A percentile compares a stretch with the other conserved stretches of the same genome.
Conservation (phyloP, 768 basidiomycete genomes). For the Mycena filopes region DNA sequence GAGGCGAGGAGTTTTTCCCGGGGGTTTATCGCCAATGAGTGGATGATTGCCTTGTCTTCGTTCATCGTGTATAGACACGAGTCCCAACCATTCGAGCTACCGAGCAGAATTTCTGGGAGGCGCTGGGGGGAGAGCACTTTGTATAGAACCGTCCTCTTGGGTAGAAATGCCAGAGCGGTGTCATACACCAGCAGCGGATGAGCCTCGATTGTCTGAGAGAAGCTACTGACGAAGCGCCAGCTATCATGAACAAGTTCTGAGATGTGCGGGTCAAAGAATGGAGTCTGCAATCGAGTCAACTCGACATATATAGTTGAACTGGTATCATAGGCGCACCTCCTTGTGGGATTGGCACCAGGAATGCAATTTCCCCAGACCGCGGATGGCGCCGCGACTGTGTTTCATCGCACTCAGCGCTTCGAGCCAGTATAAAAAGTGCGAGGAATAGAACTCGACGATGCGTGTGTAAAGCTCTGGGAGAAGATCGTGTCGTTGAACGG, state of each 20-base stretch:
- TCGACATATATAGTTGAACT: too few relatives aligned
- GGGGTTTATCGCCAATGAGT: neutral
- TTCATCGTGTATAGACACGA: neutral
- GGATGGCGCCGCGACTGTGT: neutral
- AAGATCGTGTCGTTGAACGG: neutral
- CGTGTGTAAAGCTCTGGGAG: neutral
- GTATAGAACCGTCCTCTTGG: neutral
- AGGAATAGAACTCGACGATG: neutral
- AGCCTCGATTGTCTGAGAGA: neutral
- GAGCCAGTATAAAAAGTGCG: neutral
- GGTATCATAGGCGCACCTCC: too few relatives aligned
- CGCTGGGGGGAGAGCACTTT: neutral
- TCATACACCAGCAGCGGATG: conserved; percentile 9
- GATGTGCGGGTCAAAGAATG: neutral
- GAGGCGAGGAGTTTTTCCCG: neutral
- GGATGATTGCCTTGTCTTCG: neutral
- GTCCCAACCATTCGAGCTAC: neutral
- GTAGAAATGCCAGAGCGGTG: neutral
- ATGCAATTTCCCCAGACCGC: neutral
- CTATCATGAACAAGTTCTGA: neutral
- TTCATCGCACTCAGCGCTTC: neutral
- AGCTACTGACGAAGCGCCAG: conserved; percentile 1
- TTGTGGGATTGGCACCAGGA: too few relatives aligned
- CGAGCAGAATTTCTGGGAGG: neutral
- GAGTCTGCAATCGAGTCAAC: too few relatives aligned